Percentiles rank a stretch among this genome's conserved stretches.
phyloP scores from a whole-genome alignment of 345 rosid genomes.

The Syzygium aqueum region DNA sequence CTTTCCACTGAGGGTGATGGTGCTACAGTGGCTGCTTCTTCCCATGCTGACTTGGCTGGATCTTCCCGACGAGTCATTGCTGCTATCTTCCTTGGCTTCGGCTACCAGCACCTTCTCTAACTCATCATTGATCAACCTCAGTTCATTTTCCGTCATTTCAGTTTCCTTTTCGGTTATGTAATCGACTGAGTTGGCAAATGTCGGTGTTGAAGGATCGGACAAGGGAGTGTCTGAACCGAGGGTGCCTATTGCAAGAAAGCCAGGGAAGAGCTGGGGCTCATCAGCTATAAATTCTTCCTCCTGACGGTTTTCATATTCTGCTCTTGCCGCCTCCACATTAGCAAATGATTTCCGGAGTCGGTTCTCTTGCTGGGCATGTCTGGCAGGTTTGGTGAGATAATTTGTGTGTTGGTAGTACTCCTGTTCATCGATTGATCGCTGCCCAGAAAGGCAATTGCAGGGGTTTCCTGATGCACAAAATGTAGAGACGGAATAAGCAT shows the following conservation, averaged over 20 bases:
- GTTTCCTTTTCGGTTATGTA: conserved; percentile 57
- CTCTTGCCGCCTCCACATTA: conserved; percentile 31
- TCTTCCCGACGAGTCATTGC: conserved; percentile 56
- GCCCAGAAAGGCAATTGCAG: conserved; percentile 50
- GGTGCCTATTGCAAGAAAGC: conserved; percentile 77
- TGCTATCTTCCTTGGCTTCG: conserved; percentile 49
- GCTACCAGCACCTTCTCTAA: conserved; percentile 63
- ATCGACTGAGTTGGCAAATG: conserved; percentile 53
- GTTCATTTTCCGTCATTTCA: conserved; percentile 59
- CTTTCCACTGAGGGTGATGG: conserved; percentile 64
- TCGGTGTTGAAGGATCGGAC: conserved; percentile 53
- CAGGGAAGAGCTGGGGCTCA: conserved; percentile 58
- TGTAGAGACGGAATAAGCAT: background rate
- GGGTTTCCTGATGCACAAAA: conserved; percentile 35
- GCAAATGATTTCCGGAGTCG: conserved; percentile 41
- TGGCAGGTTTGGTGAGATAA: conserved; percentile 27
- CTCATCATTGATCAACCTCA: conserved; percentile 64
- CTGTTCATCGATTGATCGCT: conserved; percentile 49
- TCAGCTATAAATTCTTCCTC: conserved; percentile 37
- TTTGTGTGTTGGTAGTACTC: conserved; percentile 30
- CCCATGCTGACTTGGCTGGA: conserved; percentile 62
- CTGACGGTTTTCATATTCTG: conserved; percentile 24
- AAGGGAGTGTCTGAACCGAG: conserved; percentile 47
- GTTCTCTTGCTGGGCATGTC: conserved; percentile 31
- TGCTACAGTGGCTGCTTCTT: conserved; percentile 72